Percentiles rank a stretch among this genome's conserved stretches.
Conservation (phyloP, 2,329 filamentous ascomycete species). For the Penicillium psychrosexuale region DNA sequence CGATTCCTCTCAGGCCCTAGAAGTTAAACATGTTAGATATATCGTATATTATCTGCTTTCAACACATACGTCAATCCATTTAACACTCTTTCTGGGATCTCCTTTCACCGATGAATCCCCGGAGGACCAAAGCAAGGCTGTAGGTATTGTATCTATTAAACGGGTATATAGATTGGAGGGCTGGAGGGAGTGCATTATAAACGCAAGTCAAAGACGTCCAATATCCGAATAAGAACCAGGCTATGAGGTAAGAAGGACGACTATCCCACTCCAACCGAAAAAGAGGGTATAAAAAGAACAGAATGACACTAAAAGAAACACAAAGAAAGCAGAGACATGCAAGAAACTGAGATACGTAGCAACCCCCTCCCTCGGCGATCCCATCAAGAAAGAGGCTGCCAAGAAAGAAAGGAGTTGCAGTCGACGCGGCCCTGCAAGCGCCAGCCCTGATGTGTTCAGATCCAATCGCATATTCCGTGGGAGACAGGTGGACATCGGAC, state of each 20-base stretch:
- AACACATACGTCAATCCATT: slow-evolving; percentile 59
- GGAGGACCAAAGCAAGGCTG: neutral
- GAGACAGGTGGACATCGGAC: neutral
- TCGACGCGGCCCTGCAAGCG: slow-evolving; percentile 3
- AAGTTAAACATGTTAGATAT: neutral
- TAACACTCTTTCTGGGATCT: slow-evolving; percentile 45
- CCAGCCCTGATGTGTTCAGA: neutral
- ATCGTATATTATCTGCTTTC: neutral
- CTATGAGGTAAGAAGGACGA: neutral
- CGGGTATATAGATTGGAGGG: slow-evolving; percentile 18
- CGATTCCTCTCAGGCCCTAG: slow-evolving; percentile 53
- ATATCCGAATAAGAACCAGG: neutral
- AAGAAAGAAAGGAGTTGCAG: slow-evolving; percentile 3
- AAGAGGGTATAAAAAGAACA: neutral
- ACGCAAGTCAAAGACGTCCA: neutral
- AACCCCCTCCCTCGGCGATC: neutral
- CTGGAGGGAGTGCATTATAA: slow-evolving; percentile 2
- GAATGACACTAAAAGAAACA: neutral
- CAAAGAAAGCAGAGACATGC: neutral
- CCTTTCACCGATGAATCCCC: slow-evolving; percentile 26
- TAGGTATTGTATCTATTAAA: slow-evolving; percentile 19
- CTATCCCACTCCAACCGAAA: neutral
- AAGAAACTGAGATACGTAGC: neutral
- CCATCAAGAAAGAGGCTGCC: slow-evolving; percentile 4
- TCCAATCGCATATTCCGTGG: neutral